Conservation (phyloP, 352 stramenopile species). For the Peronosclerospora sorghi region DNA sequence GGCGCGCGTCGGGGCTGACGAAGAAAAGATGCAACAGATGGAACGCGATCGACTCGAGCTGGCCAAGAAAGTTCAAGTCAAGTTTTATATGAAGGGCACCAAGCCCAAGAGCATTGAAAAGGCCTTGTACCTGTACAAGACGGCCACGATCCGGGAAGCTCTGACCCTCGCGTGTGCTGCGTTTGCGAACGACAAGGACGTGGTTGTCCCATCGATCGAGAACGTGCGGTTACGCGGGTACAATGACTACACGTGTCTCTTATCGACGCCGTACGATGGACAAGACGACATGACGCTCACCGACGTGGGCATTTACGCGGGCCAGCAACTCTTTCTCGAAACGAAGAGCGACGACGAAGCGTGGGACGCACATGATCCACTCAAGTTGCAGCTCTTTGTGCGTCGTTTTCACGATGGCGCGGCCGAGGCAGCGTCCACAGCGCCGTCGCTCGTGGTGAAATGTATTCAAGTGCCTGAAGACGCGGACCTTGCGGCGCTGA, state of each 20-base stretch:
- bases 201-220: conserved; percentile 31
- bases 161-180: conserved; percentile 31
- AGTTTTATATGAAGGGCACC: conserved; percentile 71
- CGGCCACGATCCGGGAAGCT: conserved; percentile 45
- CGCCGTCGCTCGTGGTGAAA: conserved; percentile 23
- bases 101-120: conserved; percentile 60
- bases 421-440: conserved; percentile 2
- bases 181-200: conserved; percentile 47
- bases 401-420: conserved; percentile 37
- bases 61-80: conserved; percentile 63
- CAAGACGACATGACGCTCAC: conserved; percentile 43
- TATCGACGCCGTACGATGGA: conserved; percentile 51
- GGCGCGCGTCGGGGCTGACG: conserved; percentile 52
- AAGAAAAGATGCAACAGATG: conserved; percentile 39
- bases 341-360: conserved; percentile 43
- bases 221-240: conserved; percentile 61
- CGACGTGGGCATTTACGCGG: conserved; percentile 52
- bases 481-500: conserved; percentile 39
- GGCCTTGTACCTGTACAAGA: conserved; percentile 65
- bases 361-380: conserved; percentile 55
- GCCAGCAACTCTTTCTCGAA: conserved; percentile 65
- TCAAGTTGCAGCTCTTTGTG: conserved; percentile 63
- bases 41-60: conserved; percentile 63
- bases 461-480: conserved; percentile 61
- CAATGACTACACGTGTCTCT: conserved; percentile 65